A percentile compares a stretch with the other conserved stretches of the same genome.
These are phyloP conservation scores for Xerocomus spinulosus DNA, from an alignment of 768 basidiomycete species.

Conservation along the genomic window DNA sequence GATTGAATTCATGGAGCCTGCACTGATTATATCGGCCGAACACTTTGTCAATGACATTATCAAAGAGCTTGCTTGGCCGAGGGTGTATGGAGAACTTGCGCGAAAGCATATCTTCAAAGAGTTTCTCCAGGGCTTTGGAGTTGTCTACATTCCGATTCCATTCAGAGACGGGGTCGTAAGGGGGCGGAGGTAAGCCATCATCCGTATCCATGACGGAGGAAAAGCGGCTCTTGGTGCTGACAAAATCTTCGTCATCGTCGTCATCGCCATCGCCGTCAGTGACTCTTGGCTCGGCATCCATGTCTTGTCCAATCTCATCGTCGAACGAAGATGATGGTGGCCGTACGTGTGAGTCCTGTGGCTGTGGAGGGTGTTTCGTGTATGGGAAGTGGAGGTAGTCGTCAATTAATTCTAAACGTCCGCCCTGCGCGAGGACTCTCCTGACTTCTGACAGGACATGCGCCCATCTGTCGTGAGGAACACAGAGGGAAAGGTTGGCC, in stretches of 20 bases:
- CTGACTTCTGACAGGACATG: conserved; percentile 53
- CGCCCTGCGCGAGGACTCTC: conserved; percentile 57
- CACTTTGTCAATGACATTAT: conserved; percentile 38
- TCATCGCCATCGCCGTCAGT: conserved; percentile 6
- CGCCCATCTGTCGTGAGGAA: conserved; percentile 60
- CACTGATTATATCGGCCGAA: conserved; percentile 48
- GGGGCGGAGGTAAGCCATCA: conserved; percentile 12
- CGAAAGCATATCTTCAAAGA: conserved; percentile 58
- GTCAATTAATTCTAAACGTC: conserved; percentile 70
- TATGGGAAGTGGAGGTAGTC: conserved; percentile 67
- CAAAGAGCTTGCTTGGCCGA: conserved; percentile 48
- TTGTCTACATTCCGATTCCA: conserved; percentile 40
- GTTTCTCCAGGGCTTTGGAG: conserved; percentile 47
- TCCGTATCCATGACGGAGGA: conserved; percentile 21
- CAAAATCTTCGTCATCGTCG: conserved; percentile 31
- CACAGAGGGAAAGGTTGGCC: conserved; percentile 58
- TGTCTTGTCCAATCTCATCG: conserved; percentile 16
- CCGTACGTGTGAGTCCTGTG: not conserved
- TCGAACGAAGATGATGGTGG: conserved; percentile 20
- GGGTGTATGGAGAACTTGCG: conserved; percentile 49
- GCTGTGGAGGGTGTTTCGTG: conserved; percentile 28
- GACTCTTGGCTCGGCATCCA: conserved; percentile 10
- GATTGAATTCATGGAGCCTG: conserved; percentile 45
- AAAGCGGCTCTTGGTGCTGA: conserved; percentile 30
- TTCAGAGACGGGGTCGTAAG: conserved; percentile 27